phyloP scores from a whole-genome alignment of 2,329 filamentous ascomycete genomes.

The Saccharata proteae region DNA sequence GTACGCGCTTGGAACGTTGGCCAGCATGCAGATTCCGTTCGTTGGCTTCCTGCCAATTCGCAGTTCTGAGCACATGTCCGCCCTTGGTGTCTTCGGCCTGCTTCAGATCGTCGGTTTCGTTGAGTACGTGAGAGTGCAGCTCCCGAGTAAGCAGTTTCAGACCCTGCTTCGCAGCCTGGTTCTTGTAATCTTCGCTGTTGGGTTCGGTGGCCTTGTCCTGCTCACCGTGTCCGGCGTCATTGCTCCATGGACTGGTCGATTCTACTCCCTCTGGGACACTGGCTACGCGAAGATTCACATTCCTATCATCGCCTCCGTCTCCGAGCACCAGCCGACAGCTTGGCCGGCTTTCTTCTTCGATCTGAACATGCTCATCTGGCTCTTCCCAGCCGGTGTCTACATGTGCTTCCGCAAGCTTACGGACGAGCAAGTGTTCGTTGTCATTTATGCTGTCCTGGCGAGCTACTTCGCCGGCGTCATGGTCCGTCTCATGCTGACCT shows the following conservation, averaged over 20 bases:
- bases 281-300: slow-evolving; percentile 99
- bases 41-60: slow-evolving; percentile 94
- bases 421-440: slow-evolving; percentile 95
- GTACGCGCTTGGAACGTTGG: slow-evolving; percentile 91
- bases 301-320: slow-evolving; percentile 98
- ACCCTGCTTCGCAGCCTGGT: slow-evolving; percentile 71
- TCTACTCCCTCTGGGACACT: slow-evolving; percentile 99
- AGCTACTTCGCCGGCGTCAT: slow-evolving; percentile 99
- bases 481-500: slow-evolving; percentile 95
- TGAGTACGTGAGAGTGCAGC: slow-evolving; percentile 76
- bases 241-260: slow-evolving; percentile 94
- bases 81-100: slow-evolving; percentile 92
- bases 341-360: slow-evolving; percentile 99
- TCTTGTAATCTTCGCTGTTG: slow-evolving; percentile 59
- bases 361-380: slow-evolving; percentile 94
- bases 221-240: slow-evolving; percentile 80
- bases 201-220: slow-evolving; percentile 64
- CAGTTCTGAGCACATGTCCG: slow-evolving; percentile 97
- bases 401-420: slow-evolving; percentile 89
- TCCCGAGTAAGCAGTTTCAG: slow-evolving; percentile 89
- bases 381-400: slow-evolving; percentile 97
- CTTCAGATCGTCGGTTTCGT: slow-evolving; percentile 88
- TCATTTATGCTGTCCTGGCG: slow-evolving; percentile 91
- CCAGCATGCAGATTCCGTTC: slow-evolving; percentile 98
- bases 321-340: slow-evolving; percentile 95